Percentiles rank a stretch among this genome's conserved stretches.
Evolutionary conservation across 75 land plant genomes (phyloP).

Genomic region (Picea sitchensis): DNA sequence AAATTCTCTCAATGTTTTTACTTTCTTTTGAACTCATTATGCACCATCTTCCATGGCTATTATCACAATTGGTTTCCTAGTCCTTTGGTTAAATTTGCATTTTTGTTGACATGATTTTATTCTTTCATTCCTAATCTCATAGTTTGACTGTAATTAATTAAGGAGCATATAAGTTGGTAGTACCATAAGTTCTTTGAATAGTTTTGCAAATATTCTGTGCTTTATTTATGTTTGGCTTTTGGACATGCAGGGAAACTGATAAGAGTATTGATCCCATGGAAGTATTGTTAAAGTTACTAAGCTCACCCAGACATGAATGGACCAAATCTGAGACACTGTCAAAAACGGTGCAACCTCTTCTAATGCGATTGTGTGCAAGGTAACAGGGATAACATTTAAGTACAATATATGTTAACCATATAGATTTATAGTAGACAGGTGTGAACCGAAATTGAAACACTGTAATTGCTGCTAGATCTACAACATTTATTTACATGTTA

Average conservation of each 20-base stretch:
- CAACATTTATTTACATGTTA: neutral
- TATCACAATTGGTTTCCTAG: neutral
- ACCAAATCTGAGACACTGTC: slow-evolving; percentile 35
- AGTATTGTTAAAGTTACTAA: slow-evolving; percentile 47
- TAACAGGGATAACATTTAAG: slow-evolving; percentile 11
- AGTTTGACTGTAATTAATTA: neutral
- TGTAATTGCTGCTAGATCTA: neutral
- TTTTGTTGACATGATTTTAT: neutral
- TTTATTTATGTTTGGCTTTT: neutral
- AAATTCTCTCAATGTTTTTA: neutral
- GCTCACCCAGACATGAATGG: slow-evolving; percentile 56
- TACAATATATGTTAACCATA: neutral
- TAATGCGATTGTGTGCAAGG: slow-evolving; percentile 87
- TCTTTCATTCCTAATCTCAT: neutral
- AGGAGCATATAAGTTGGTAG: neutral
- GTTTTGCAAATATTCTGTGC: neutral
- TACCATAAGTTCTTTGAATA: neutral
- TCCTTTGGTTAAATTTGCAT: neutral
- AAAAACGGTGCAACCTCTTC: slow-evolving; percentile 36
- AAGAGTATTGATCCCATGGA: slow-evolving; percentile 40
- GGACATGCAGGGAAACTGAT: slow-evolving; percentile 31
- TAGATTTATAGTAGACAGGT: neutral
- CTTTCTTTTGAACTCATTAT: neutral
- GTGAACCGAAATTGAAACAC: neutral
- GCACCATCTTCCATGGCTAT: neutral